Evolutionary conservation across 371 early-diverging fungal species (phyloP).

Genomic region (Entomophthora muscae): DNA sequence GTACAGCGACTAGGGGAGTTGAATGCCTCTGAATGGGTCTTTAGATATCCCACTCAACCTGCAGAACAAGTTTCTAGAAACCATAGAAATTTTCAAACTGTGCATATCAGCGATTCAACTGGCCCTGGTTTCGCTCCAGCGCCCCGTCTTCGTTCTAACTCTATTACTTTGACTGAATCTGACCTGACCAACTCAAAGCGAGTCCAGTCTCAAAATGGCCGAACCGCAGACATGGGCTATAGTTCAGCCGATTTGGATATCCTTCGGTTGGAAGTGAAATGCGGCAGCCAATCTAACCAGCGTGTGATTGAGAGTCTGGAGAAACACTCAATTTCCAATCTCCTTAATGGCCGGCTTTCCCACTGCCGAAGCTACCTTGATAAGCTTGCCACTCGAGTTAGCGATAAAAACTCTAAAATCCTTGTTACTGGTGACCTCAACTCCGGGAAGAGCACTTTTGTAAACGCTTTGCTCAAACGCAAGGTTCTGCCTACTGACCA

Average conservation of each 20-base stretch:
- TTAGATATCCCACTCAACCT: conserved; percentile 1
- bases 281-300: neutral
- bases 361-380: conserved; percentile 57
- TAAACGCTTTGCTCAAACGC: conserved; percentile 82
- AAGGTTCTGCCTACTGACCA: conserved; percentile 86
- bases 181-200: neutral
- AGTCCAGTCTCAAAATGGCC: neutral
- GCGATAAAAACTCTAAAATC: conserved; percentile 80
- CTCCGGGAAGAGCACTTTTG: conserved; percentile 90
- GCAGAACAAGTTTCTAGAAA: neutral
- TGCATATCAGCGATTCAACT: neutral
- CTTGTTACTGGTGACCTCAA: conserved; percentile 95
- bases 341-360: conserved; percentile 41
- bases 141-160: neutral
- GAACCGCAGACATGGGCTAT: neutral
- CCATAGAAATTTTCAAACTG: neutral
- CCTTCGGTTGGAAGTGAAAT: conserved; percentile 2
- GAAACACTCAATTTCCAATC: conserved; percentile 41
- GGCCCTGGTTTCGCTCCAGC: neutral
- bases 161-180: neutral
- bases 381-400: conserved; percentile 57
- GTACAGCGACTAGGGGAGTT: neutral
- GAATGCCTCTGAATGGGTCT: conserved; percentile 6
- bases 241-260: conserved; percentile 6
- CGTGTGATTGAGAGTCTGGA: conserved; percentile 19